Evolutionary conservation across 2,329 filamentous ascomycete genomes (phyloP).

Genomic region (Aspergillus tanneri): DNA sequence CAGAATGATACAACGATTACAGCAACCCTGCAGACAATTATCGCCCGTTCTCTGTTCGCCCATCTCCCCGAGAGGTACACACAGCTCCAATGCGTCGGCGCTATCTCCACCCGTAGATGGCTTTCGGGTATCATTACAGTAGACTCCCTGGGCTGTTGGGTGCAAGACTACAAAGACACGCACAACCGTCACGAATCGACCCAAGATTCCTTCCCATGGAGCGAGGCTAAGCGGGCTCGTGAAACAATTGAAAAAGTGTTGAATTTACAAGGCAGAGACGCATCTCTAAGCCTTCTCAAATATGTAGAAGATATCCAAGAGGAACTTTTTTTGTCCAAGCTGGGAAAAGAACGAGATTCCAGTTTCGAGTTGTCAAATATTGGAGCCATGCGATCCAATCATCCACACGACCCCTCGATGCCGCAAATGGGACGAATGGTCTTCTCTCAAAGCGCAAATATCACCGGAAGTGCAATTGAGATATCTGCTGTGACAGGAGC

Average conservation of each 20-base stretch:
- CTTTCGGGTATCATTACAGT: constrained; percentile 36
- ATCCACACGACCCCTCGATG: constrained; percentile 9
- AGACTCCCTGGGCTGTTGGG: constrained; percentile 40
- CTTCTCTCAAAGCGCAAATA: constrained; percentile 48
- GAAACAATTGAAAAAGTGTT: constrained; percentile 31
- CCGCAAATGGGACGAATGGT: constrained; percentile 41
- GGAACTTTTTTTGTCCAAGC: constrained; percentile 35
- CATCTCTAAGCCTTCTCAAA: constrained; percentile 39
- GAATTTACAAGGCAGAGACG: constrained; percentile 32
- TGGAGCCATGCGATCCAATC: constrained; percentile 33
- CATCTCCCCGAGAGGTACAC: constrained; percentile 32
- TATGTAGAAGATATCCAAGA: constrained; percentile 42
- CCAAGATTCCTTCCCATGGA: constrained; percentile 32
- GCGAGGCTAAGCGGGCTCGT: constrained; percentile 32
- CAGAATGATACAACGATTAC: constrained; percentile 44
- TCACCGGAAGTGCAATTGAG: constrained; percentile 39
- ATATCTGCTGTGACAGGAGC: constrained; percentile 46
- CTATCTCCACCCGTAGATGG: constrained; percentile 42
- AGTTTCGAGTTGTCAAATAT: constrained; percentile 51
- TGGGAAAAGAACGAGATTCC: constrained; percentile 40
- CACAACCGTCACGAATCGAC: constrained; percentile 26
- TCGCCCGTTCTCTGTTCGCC: constrained; percentile 41
- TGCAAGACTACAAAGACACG: constrained; percentile 35
- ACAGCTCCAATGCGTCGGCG: constrained; percentile 31
- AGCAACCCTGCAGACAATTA: constrained; percentile 38